phyloP scores from a whole-genome alignment of 2,329 filamentous ascomycete species.

The Aspergillus ustus region DNA sequence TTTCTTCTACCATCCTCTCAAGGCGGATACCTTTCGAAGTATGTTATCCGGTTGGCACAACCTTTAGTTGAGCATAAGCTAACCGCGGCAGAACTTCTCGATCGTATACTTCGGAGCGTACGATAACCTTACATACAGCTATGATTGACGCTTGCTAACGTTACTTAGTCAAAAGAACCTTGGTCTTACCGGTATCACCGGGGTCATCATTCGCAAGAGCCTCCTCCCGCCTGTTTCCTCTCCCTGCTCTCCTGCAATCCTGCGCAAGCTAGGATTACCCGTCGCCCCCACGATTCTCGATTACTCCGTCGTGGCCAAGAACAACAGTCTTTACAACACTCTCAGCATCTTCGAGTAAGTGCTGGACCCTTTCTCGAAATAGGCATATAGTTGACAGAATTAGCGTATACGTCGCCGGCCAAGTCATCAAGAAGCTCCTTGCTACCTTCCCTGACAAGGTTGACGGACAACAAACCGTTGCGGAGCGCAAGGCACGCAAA shows the following conservation, averaged over 20 bases:
- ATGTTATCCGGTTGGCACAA: neutral
- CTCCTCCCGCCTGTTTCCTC: conserved; percentile 71
- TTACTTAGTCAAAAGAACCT: conserved; percentile 79
- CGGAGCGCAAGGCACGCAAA: conserved; percentile 73
- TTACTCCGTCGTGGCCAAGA: conserved; percentile 85
- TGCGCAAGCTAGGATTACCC: conserved; percentile 69
- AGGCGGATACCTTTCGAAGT: conserved; percentile 46
- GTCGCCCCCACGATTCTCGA: conserved; percentile 72
- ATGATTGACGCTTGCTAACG: conserved; percentile 18
- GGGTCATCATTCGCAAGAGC: conserved; percentile 80
- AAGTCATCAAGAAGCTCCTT: conserved; percentile 80
- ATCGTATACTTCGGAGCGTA: conserved; percentile 73
- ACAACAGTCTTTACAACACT: conserved; percentile 95
- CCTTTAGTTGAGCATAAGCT: neutral
- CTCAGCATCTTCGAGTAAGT: conserved; percentile 74
- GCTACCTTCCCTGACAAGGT: conserved; percentile 68
- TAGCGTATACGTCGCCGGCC: conserved; percentile 87
- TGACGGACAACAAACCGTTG: conserved; percentile 73
- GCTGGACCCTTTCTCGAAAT: too few relatives aligned
- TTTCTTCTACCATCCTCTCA: conserved; percentile 92
- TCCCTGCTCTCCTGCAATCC: conserved; percentile 69
- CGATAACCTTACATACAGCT: neutral
- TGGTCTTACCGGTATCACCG: conserved; percentile 81
- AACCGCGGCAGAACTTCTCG: conserved; percentile 57
- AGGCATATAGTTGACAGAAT: conserved; percentile 10